These are phyloP conservation scores for Colletotrichum sojae DNA, from an alignment of 2,329 filamentous ascomycete species.

Conservation along the genomic window DNA sequence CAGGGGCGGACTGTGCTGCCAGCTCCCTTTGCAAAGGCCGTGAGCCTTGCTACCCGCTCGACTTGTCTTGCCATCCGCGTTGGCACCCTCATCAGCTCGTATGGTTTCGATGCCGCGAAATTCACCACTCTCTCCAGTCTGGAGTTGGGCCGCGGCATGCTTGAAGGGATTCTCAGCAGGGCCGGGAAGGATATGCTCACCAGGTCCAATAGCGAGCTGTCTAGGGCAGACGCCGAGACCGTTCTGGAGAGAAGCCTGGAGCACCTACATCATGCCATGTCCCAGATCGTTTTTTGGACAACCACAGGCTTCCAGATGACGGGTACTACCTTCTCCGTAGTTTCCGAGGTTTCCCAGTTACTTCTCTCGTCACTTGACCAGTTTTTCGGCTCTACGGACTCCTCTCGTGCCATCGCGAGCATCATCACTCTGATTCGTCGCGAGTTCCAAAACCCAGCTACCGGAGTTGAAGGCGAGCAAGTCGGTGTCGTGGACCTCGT, in stretches of 20 bases:
- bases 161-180: constrained; percentile 67
- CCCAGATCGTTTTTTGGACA: constrained; percentile 72
- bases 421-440: constrained; percentile 75
- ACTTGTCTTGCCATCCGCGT: constrained; percentile 70
- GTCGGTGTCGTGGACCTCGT: constrained; percentile 74
- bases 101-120: constrained; percentile 67
- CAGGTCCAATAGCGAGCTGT: constrained; percentile 61
- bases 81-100: constrained; percentile 66
- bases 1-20: constrained; percentile 68
- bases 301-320: constrained; percentile 73
- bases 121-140: constrained; percentile 71
- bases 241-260: constrained; percentile 71
- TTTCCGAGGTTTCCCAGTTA: constrained; percentile 70
- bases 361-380: constrained; percentile 73
- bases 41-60: constrained; percentile 73
- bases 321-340: constrained; percentile 66
- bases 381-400: constrained; percentile 78
- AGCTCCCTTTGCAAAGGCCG: constrained; percentile 67
- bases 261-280: constrained; percentile 70
- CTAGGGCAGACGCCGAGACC: constrained; percentile 67
- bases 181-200: constrained; percentile 65
- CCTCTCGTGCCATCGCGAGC: constrained; percentile 75
- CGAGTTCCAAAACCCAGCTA: constrained; percentile 75
- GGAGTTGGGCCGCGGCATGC: constrained; percentile 67
- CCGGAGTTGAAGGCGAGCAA: constrained; percentile 70